A percentile compares a stretch with the other conserved stretches of the same genome.
Evolutionary conservation across 176 grass and related monocot genomes (phyloP).

Genomic region (Oryza meridionalis): DNA sequence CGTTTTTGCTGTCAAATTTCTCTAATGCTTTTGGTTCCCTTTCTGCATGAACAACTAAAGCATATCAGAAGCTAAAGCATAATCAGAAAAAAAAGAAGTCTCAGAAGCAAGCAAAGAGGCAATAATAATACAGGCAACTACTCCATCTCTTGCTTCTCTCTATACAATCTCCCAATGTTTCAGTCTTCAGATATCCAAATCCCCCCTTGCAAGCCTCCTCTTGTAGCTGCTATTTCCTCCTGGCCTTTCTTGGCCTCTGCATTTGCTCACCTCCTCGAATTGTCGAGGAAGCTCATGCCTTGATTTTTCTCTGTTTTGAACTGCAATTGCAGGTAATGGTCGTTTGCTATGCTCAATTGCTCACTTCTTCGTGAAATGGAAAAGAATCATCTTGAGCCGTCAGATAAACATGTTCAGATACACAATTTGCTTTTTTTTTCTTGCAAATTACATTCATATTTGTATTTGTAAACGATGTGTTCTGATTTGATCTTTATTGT

Average conservation of each 20-base stretch:
- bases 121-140: conserved; percentile 23
- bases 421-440: background rate
- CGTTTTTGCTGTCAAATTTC: conserved; percentile 13
- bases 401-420: background rate
- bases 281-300: background rate
- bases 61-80: background rate
- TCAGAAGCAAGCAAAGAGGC: conserved; percentile 27
- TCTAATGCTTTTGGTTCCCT: background rate
- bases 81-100: conserved; percentile 27
- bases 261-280: background rate
- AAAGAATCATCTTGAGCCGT: background rate
- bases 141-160: conserved; percentile 65
- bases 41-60: conserved; percentile 21
- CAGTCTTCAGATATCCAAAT: conserved; percentile 60
- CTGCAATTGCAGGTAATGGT: background rate
- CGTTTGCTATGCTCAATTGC: background rate
- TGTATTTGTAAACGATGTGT: background rate
- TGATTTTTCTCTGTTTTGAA: background rate
- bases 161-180: conserved; percentile 20
- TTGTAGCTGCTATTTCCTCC: conserved; percentile 23
- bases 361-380: background rate
- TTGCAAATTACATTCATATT: too few species aligned
- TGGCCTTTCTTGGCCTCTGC: conserved; percentile 12
- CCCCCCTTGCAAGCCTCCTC: conserved; percentile 56
- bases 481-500: background rate